Evolutionary conservation across 345 rosid genomes (phyloP).

Genomic region (Salix exigua): DNA sequence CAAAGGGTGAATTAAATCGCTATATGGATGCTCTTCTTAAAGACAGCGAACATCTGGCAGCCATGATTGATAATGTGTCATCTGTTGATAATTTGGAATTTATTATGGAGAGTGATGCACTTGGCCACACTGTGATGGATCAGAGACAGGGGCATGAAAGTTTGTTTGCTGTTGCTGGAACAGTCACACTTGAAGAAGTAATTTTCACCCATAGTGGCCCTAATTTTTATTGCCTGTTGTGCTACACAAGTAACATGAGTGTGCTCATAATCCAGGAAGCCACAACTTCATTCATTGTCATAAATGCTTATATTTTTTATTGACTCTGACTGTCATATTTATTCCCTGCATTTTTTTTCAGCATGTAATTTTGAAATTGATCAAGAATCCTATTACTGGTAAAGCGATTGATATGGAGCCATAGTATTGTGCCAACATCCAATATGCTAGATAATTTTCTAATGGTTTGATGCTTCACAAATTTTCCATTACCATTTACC

Average conservation of each 20-base stretch:
- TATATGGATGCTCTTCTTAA: conserved; percentile 94
- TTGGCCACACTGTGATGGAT: conserved; percentile 95
- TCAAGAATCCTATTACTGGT: neutral
- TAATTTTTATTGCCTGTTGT: neutral
- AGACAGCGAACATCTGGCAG: conserved; percentile 98
- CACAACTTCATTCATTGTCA: neutral
- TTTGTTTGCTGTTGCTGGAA: conserved; percentile 81
- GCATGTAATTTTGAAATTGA: neutral
- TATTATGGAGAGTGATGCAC: conserved; percentile 98
- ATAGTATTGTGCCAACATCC: neutral
- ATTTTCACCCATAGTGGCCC: conserved; percentile 14
- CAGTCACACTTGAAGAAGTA: conserved; percentile 92
- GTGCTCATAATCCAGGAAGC: neutral
- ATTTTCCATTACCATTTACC: neutral
- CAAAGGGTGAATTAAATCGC: conserved; percentile 93
- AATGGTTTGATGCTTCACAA: neutral
- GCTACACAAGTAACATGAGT: neutral
- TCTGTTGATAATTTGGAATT: conserved; percentile 99
- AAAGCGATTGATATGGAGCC: neutral
- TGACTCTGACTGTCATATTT: neutral
- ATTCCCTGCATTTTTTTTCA: neutral
- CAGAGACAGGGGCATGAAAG: conserved; percentile 94
- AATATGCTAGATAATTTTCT: neutral
- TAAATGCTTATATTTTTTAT: neutral
- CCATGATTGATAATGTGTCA: conserved; percentile 94